Conservation (phyloP, 2,329 filamentous ascomycete genomes). For the Shiraia sp. region DNA sequence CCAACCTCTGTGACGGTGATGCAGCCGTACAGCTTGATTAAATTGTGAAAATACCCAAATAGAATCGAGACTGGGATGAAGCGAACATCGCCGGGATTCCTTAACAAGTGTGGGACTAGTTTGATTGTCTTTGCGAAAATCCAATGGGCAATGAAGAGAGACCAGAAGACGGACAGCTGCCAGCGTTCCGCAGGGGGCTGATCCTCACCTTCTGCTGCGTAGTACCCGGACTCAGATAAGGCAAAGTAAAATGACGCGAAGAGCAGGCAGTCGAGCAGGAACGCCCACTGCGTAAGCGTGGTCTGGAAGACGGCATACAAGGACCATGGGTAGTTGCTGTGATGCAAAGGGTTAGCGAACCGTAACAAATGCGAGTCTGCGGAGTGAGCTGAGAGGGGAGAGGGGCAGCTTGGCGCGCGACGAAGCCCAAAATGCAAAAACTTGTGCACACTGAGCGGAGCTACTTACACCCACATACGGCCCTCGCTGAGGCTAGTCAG, state of each 20-base stretch:
- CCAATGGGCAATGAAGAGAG: constrained; percentile 46
- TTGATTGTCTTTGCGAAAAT: constrained; percentile 91
- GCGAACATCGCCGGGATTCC: constrained; percentile 78
- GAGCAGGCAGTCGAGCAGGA: constrained; percentile 68
- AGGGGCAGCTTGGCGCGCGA: constrained; percentile 28
- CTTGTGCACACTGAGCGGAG: constrained; percentile 24
- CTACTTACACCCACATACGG: constrained; percentile 81
- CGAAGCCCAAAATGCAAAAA: constrained; percentile 19
- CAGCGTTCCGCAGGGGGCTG: constrained; percentile 19
- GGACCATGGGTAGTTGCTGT: constrained; percentile 87
- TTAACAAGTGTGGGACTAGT: constrained; percentile 81
- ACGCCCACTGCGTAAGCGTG: constrained; percentile 86
- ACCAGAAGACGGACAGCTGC: constrained; percentile 35
- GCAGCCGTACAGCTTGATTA: constrained; percentile 89
- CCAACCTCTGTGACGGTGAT: constrained; percentile 62
- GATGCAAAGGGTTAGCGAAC: constrained; percentile 30
- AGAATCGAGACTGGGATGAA: constrained; percentile 83
- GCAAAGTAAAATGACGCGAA: constrained; percentile 37
- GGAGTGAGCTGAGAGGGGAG: constrained; percentile 28
- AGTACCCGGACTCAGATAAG: constrained; percentile 37
- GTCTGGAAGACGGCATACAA: constrained; percentile 91
- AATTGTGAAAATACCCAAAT: constrained; percentile 90
- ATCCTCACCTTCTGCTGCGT: constrained; percentile 20
- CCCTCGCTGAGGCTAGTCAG: constrained; percentile 85
- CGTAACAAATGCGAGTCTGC: constrained; percentile 17